Base-by-base conservation (phyloP, 345 rosid species). In the Bruguiera parviflora region DNA sequence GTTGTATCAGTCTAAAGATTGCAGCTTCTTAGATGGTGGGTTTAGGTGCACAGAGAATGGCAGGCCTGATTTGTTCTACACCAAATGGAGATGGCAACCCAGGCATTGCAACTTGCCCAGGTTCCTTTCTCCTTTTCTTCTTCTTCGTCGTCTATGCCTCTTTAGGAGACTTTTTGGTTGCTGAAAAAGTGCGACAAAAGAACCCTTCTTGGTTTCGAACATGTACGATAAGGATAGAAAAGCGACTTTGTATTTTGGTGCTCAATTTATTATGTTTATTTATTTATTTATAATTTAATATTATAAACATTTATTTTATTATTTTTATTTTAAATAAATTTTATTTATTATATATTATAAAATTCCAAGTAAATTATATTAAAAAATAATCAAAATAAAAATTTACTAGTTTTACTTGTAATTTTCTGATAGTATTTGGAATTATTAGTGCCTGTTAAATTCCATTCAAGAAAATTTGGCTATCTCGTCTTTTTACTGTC, bases 41-140 rank as follows among this genome's bases (percentile, higher is more conserved):
- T 95, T 95, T 75, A 78, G 90, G 81, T 95, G 97, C 78, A 83
- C 74, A 58, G 96, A 95, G 73, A 87, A 88, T 75, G 99, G 99
- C 2, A 80, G 99, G 76, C 91, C 86, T 64, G 99, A 95, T 79
- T 74, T 79, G 77, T 84, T 88, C 84, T 91, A 87, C 73, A 87
- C 89, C 35, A 87, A 88, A 75, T 95, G 99, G 97, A 86, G 97
- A 85, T 95, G 99, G 99, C 99, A 90, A 73, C 97, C 99, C 33
- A 87, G 51, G 51, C 72, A 67, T 18, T 95, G 99, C 73, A 72
- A 87, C 75, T 82, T 92, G 81, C 97, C 97, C 76, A 92, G 97
- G 99, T 94, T 35, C 6, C 55, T 28, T n/a, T 62, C 63, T 5
- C 16, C 69, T 35, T 33, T 29, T 19, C 5, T 8, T 29, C 58